phyloP scores from a whole-genome alignment of 2,329 filamentous ascomycete species.

The Gremmenia infestans region DNA sequence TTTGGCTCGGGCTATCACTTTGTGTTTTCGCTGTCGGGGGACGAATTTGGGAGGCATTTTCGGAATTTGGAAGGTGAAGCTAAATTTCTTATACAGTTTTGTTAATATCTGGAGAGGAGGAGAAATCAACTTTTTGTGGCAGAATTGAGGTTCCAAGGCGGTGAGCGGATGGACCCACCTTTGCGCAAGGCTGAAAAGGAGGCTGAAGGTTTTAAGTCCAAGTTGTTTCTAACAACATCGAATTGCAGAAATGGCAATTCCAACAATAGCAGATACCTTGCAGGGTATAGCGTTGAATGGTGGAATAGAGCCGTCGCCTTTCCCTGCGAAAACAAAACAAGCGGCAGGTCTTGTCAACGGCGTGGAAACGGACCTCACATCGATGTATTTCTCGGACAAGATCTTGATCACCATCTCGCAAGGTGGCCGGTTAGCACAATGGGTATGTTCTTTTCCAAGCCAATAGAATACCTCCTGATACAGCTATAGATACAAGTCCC shows the following conservation, averaged over 20 bases:
- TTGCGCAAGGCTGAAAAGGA: conserved; percentile 12
- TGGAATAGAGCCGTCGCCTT: conserved; percentile 19
- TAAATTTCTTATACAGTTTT: neutral
- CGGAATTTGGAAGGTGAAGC: neutral
- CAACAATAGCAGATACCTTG: conserved; percentile 11
- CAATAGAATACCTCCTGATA: neutral
- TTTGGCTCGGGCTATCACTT: conserved; percentile 60
- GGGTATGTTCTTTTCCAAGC: conserved; percentile 53
- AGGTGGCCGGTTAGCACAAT: conserved; percentile 80
- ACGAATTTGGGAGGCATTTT: conserved; percentile 44
- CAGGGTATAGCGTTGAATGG: conserved; percentile 9
- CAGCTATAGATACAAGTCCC: conserved; percentile 67
- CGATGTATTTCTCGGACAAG: conserved; percentile 78
- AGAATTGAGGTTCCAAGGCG: neutral
- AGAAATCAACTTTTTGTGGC: neutral
- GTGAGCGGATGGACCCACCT: neutral
- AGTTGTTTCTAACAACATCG: neutral
- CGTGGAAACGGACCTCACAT: conserved; percentile 65
- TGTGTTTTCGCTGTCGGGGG: conserved; percentile 63
- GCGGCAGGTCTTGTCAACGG: conserved; percentile 61
- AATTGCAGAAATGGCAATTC: conserved; percentile 14
- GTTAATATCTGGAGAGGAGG: too few species aligned
- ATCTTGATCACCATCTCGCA: conserved; percentile 88
- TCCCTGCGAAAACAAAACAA: conserved; percentile 27
- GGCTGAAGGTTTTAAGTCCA: conserved; percentile 8